Evolutionary conservation across 139 green algal species (phyloP).

Genomic region (Micractinium sp.): DNA sequence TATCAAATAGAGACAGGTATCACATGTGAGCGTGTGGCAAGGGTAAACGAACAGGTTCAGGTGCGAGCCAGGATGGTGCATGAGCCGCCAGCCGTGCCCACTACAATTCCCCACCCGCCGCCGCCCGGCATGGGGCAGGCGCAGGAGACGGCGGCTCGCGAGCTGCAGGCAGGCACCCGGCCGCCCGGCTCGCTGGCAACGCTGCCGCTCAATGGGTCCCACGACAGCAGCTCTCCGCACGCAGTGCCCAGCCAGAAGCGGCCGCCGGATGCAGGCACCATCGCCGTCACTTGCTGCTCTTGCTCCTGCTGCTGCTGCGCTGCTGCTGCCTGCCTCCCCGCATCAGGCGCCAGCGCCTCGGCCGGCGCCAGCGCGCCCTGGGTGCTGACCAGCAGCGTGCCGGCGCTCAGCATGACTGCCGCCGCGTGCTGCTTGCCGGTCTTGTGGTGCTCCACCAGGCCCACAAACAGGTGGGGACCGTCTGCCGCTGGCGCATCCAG

Average conservation of each 20-base stretch:
- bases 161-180: background rate
- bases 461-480: constrained; percentile 12
- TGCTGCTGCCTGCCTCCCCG: background rate
- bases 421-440: constrained; percentile 6
- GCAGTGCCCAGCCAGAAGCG: constrained; percentile 29
- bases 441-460: background rate
- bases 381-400: constrained; percentile 5
- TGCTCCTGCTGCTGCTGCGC: background rate
- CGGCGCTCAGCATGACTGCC: background rate
- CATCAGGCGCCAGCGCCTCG: background rate
- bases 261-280: background rate
- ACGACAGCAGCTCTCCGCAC: background rate
- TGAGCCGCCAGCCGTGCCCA: background rate
- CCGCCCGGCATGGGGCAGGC: background rate
- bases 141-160: background rate
- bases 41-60: too few species aligned
- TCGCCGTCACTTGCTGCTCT: background rate
- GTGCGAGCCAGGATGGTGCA: constrained; percentile 1
- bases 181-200: background rate
- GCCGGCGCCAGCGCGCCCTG: background rate
- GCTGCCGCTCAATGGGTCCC: background rate
- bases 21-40: too few species aligned
- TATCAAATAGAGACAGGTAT: too few species aligned
- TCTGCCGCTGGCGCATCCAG: background rate
- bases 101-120: background rate